Percentiles rank a stretch among this genome's conserved stretches.
Evolutionary conservation across 2,329 filamentous ascomycete species (phyloP).

Genomic region (Talaromyces verruculosus): DNA sequence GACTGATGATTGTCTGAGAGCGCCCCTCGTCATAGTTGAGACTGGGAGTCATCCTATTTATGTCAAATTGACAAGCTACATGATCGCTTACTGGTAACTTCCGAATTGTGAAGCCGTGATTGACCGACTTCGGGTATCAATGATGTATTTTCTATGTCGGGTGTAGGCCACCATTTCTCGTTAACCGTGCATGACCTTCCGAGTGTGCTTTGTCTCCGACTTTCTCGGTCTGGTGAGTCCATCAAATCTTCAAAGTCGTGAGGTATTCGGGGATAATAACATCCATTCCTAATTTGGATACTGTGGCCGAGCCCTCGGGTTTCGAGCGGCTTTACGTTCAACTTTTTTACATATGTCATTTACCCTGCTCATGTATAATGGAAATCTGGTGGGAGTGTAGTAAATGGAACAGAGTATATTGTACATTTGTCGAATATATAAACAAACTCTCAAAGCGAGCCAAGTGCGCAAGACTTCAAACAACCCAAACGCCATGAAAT

Average conservation of each 20-base stretch:
- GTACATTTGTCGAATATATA: constrained; percentile 8
- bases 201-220: not conserved
- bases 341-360: not conserved
- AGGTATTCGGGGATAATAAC: not conserved
- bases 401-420: not conserved
- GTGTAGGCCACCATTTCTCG: not conserved
- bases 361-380: not conserved
- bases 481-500: constrained; percentile 16
- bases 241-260: not conserved
- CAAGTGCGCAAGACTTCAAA: constrained; percentile 4
- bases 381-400: not conserved
- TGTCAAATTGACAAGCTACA: not conserved
- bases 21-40: no score
- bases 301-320: not conserved
- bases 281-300: not conserved
- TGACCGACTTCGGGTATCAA: not conserved
- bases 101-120: not conserved
- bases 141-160: not conserved
- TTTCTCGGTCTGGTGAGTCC: not conserved
- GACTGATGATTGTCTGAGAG: no score
- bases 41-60: not conserved
- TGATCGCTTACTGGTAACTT: not conserved
- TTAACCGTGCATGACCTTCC: not conserved
- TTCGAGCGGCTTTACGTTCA: not conserved
- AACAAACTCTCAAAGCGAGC: not conserved